Percentiles rank a stretch among this genome's conserved stretches.
Conservation (phyloP, 129 eudicot genomes). For the Centrapalus pauciflorus region DNA sequence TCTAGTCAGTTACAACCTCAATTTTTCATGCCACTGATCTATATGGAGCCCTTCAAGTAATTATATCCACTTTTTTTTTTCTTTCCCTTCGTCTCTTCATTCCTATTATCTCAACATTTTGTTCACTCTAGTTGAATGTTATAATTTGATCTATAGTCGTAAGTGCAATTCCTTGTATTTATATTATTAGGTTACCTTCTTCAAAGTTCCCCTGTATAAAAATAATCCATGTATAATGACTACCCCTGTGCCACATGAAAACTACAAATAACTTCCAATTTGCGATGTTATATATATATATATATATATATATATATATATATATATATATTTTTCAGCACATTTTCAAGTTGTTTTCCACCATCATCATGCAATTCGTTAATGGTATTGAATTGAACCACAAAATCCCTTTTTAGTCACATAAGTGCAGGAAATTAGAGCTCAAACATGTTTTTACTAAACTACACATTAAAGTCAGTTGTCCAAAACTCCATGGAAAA, state of each 20-base stretch:
- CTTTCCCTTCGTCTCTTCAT: not conserved
- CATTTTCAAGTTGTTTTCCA: not conserved
- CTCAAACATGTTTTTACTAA: not conserved
- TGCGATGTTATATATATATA: not conserved
- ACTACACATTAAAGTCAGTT: not conserved
- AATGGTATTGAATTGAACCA: slow-evolving; percentile 3
- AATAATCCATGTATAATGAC: not conserved
- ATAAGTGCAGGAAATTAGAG: not conserved
- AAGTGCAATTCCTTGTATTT: not conserved
- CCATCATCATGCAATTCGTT: slow-evolving; percentile 1
- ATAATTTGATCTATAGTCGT: not conserved
- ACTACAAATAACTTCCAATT: not conserved
- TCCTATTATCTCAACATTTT: not conserved
- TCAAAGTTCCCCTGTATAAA: not conserved
- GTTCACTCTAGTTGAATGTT: not conserved
- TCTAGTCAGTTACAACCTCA: not conserved
- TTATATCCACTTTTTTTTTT: not conserved
- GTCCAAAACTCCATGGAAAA: not conserved
- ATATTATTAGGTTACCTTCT: not conserved
- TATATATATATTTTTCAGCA: too few species aligned
- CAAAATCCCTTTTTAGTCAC: slow-evolving; percentile 1
- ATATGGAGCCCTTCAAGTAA: not conserved
- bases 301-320: too few species aligned
- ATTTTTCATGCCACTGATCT: not conserved
- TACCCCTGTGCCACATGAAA: not conserved